phyloP scores from a whole-genome alignment of 1,284 basidiomycete species.

The Trametes sp. region DNA sequence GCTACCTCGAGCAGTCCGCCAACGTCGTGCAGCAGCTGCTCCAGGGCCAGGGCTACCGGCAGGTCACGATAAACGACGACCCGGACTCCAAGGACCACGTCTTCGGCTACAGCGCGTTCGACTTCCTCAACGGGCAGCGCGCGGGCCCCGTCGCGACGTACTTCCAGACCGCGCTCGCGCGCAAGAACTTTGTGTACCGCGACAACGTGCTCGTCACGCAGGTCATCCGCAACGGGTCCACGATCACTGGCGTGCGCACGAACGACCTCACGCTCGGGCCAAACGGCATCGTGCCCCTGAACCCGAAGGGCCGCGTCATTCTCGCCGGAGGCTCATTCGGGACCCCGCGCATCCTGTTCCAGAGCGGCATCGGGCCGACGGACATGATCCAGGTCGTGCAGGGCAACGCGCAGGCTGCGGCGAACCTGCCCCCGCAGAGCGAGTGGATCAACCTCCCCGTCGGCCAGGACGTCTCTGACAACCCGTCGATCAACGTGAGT shows the following conservation, averaged over 20 bases:
- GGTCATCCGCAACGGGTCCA: slow-evolving; percentile 64
- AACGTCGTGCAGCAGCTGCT: slow-evolving; percentile 55
- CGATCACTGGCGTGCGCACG: slow-evolving; percentile 66
- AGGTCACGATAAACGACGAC: slow-evolving; percentile 62
- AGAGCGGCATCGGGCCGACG: slow-evolving; percentile 66
- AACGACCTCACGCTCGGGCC: slow-evolving; percentile 64
- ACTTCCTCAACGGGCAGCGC: slow-evolving; percentile 66
- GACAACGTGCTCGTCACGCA: slow-evolving; percentile 57
- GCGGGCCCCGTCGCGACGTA: slow-evolving; percentile 68
- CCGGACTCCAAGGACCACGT: slow-evolving; percentile 65
- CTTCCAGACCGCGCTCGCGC: slow-evolving; percentile 60
- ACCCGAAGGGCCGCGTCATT: slow-evolving; percentile 64
- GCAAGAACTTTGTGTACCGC: slow-evolving; percentile 60
- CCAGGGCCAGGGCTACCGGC: slow-evolving; percentile 54
- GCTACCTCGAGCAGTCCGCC: slow-evolving; percentile 61
- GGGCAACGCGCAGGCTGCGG: slow-evolving; percentile 52
- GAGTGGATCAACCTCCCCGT: slow-evolving; percentile 70
- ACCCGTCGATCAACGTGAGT: slow-evolving; percentile 68
- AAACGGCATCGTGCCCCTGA: slow-evolving; percentile 62
- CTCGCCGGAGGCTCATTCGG: slow-evolving; percentile 65
- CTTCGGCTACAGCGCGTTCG: slow-evolving; percentile 64
- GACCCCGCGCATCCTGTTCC: slow-evolving; percentile 66
- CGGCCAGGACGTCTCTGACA: slow-evolving; percentile 60
- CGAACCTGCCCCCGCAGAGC: slow-evolving; percentile 55
- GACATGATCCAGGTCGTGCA: slow-evolving; percentile 65